These are phyloP conservation scores for Backusella psychrophila DNA, from an alignment of 192 early-diverging fungal genomes.

Conservation along the genomic window DNA sequence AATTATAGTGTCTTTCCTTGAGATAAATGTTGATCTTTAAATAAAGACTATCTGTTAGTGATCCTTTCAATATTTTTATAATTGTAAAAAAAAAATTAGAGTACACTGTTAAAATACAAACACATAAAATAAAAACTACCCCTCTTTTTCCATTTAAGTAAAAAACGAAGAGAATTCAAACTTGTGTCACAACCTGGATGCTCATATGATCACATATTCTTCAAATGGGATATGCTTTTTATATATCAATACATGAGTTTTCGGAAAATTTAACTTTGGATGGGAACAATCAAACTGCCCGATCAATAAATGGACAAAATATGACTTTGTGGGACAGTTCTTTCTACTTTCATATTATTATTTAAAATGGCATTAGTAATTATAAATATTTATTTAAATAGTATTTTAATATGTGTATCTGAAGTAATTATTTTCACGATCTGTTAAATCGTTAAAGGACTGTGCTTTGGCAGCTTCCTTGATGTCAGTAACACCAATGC, in stretches of 20 bases:
- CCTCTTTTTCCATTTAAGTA: too few relatives aligned
- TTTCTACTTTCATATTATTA: not conserved
- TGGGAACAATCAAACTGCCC: not conserved
- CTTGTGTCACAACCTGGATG: not conserved
- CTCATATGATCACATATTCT: not conserved
- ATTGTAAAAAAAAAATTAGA: too few relatives aligned
- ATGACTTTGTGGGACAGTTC: not conserved
- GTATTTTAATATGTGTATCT: conserved; percentile 16
- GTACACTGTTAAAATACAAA: too few relatives aligned
- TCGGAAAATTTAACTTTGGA: not conserved
- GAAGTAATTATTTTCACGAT: conserved; percentile 19
- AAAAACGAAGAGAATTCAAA: not conserved
- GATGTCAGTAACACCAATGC: not conserved
- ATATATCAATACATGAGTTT: not conserved
- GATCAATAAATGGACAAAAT: not conserved
- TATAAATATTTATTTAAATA: not conserved
- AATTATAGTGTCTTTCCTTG: too few relatives aligned
- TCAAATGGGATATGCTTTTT: not conserved
- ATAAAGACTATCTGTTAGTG: too few relatives aligned
- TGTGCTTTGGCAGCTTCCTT: not conserved
- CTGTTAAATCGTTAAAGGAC: conserved; percentile 21
- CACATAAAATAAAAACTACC: too few relatives aligned
- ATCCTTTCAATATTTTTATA: too few relatives aligned
- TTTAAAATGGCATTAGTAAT: not conserved
- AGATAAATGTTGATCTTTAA: too few relatives aligned